Evolutionary conservation across 371 early-diverging fungal species (phyloP).

Genomic region (Mucor piriformis): DNA sequence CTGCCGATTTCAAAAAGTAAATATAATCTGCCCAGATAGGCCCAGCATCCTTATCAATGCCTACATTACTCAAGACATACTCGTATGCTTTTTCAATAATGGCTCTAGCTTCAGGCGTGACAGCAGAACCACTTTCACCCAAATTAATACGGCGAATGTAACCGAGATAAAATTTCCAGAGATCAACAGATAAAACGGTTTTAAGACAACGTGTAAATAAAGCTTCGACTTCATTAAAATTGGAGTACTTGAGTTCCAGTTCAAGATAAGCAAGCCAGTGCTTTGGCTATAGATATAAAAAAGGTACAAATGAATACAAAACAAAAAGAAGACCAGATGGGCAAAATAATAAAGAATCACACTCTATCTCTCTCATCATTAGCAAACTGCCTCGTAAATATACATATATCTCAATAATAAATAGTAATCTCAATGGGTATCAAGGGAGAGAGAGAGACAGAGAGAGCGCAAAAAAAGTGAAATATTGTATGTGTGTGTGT

Average conservation of each 20-base stretch:
- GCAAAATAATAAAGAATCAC: neutral
- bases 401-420: neutral
- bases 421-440: neutral
- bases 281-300: conserved; percentile 56
- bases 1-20: conserved; percentile 75
- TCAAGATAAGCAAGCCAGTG: conserved; percentile 87
- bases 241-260: conserved; percentile 78
- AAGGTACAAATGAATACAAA: conserved; percentile 1
- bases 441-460: conserved; percentile 5
- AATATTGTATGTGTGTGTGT: too few species aligned
- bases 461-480: neutral
- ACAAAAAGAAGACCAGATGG: neutral
- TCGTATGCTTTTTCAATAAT: conserved; percentile 87
- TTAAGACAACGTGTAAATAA: conserved; percentile 85
- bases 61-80: conserved; percentile 85
- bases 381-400: too few species aligned
- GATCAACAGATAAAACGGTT: conserved; percentile 80
- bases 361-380: neutral
- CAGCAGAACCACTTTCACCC: conserved; percentile 49
- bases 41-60: conserved; percentile 89
- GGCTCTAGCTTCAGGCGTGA: conserved; percentile 69
- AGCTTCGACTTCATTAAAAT: conserved; percentile 78
- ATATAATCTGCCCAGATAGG: conserved; percentile 91
- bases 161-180: conserved; percentile 88
- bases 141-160: conserved; percentile 84